Evolutionary conservation across 192 early-diverging fungal species (phyloP), one percentile per base, ranked within the genome.

Genomic region (Cetraspora pellucida): DNA sequence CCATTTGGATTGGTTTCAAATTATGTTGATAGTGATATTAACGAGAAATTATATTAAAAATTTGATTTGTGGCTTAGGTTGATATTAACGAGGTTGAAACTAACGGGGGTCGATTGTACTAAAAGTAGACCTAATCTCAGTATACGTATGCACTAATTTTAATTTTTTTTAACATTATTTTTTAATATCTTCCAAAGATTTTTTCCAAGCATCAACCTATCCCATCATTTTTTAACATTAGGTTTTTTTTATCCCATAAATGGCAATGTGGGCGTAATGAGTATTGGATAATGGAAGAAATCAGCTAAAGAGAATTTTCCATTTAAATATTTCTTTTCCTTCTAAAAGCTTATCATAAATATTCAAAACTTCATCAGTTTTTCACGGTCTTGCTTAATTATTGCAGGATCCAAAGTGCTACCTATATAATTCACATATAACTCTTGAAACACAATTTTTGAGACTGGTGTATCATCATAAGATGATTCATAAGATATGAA

Each of bases 191-290:
- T 37, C 37, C 37, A 37, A 37, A 37, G 37, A 6, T 37, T 37
- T 37, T 37, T 37, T 37, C 37, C 37, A 37, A 0, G 37, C 37
- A 37, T 37, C 37, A 37, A 37, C 37, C 37, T 37, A 37, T 78
- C 65, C 77, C 77, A 78, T 72, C 78, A 79, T 60, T 72, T 59
- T n/a, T 45, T 23, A 68, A 79, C 78, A 52, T 79, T 79, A n/a
- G 78, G 78, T 11, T 72, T 58, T 37, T 37, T 65, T 37, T 65
- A 10, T 79, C 50, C 10, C 60, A 63, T 16, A 79, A 37, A 59
- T 65, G 3, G 13, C 3, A 14, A n/a, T 28, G 23, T 16, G 30
- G 44, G 64, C 50, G 27, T 43, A 55, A 16, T 78, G 30, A 28
- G 45, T 25, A 45, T 73, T n/a, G 78, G 78, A 19, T 63, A 17